Evolutionary conservation across 495 filamentous ascomycete species (phyloP).

Genomic region (Penicillium steckii): DNA sequence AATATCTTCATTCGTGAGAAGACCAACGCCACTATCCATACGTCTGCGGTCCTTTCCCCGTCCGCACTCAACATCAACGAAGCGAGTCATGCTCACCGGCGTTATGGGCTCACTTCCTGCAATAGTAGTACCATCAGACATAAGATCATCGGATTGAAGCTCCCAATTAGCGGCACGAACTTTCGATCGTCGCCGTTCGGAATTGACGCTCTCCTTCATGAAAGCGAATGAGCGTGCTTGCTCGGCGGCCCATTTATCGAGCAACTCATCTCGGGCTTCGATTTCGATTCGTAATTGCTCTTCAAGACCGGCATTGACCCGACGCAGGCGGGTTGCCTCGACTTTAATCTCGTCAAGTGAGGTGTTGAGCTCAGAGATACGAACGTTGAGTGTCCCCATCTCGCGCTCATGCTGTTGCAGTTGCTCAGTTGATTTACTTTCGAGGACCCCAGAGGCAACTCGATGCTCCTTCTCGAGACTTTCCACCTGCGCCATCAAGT

Average conservation of each 20-base stretch:
- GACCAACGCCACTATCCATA: conserved; percentile 62
- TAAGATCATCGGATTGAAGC: conserved; percentile 45
- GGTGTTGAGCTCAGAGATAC: conserved; percentile 38
- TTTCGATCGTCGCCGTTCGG: conserved; percentile 39
- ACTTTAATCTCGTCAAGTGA: conserved; percentile 30
- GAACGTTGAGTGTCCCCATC: conserved; percentile 38
- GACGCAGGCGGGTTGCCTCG: conserved; percentile 32
- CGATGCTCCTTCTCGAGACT: conserved; percentile 32
- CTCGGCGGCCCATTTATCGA: conserved; percentile 41
- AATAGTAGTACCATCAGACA: conserved; percentile 49
- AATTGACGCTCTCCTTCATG: conserved; percentile 40
- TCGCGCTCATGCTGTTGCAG: conserved; percentile 44
- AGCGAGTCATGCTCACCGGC: conserved; percentile 43
- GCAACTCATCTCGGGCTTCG: conserved; percentile 35
- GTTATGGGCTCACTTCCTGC: conserved; percentile 44
- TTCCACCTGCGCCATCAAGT: conserved; percentile 33
- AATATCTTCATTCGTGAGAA: conserved; percentile 58
- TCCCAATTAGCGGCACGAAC: conserved; percentile 43
- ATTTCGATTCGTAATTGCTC: conserved; percentile 34
- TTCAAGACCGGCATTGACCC: conserved; percentile 35
- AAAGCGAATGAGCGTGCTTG: conserved; percentile 36
- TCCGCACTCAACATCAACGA: conserved; percentile 47
- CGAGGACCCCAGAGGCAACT: conserved; percentile 20
- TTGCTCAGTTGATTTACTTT: conserved; percentile 31
- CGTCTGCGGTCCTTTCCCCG: conserved; percentile 45